phyloP scores from a whole-genome alignment of 2,329 filamentous ascomycete genomes.

The Sporothrix mexicana region DNA sequence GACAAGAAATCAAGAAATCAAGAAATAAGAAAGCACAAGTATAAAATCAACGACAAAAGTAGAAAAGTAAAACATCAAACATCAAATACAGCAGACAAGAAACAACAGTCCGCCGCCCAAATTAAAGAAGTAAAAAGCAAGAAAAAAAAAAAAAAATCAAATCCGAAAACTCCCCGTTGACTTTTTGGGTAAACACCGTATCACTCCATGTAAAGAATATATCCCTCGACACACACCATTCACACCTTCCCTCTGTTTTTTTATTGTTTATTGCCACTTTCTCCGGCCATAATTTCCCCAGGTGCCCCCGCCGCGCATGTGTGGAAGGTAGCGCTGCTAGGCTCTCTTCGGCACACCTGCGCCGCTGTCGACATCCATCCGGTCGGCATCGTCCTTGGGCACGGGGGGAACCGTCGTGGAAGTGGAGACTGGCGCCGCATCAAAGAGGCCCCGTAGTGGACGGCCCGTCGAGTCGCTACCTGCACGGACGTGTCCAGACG shows the following conservation, averaged over 20 bases:
- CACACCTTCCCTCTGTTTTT: not conserved
- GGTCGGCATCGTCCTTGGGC: not conserved
- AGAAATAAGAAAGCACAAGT: not conserved
- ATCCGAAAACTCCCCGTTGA: conserved; percentile 19
- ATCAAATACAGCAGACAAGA: not conserved
- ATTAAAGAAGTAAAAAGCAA: not conserved
- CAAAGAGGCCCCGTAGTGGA: conserved; percentile 33
- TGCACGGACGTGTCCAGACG: conserved; percentile 7
- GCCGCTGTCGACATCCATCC: conserved; percentile 32
- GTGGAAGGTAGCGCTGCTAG: not conserved
- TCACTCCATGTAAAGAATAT: not conserved
- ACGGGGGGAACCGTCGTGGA: not conserved
- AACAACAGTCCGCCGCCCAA: not conserved
- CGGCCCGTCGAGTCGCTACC: not conserved
- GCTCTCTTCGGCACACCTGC: not conserved
- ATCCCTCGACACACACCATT: too few relatives aligned
- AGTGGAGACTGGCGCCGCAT: conserved; percentile 5
- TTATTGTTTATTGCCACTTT: not conserved
- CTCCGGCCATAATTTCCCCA: too few relatives aligned
- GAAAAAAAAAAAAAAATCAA: not conserved
- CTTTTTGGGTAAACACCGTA: not conserved
- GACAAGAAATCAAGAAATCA: not conserved
- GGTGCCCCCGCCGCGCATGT: too few relatives aligned
- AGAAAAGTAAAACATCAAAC: not conserved
- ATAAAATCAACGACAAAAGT: not conserved